Evolutionary conservation across 768 basidiomycete species (phyloP), one percentile per base, ranked within the genome.

Genomic region (Collybiopsis confluens): DNA sequence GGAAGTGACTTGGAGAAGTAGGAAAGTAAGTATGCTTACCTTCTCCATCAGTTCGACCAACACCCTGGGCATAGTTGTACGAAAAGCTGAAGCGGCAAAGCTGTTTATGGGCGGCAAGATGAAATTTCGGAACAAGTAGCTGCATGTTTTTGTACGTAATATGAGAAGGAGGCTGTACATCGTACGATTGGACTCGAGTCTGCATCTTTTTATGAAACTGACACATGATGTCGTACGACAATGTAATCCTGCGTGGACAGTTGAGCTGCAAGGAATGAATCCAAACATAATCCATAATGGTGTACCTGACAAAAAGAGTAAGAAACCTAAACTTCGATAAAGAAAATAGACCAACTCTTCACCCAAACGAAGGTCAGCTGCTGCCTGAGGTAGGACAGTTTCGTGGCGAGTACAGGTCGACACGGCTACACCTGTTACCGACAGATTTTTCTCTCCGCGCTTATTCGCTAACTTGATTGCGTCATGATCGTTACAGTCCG

Each of bases 61-160:
- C 57, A 4, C 60, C 50, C 10, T 38, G 36, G 2, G 46, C 52
- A 36, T 59, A 62, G 28, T 73, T 68, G 42, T 72, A 60, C 0
- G 67, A 72, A 35, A 52, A 73, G 1, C 27, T 33, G 26, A 46
- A 56, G 4, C 68, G 68, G 40, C 70, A 69, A 13, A 53, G 36
- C 0, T 56, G 35, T 2, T 58, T 41, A 47, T 75, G 74, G 0
- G 61, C 70, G 3, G 61, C 57, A 5, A 72, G 59, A 40, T 75
- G 74, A 30, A 70, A 73, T 54, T 74, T 74, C 0, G 70, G 74
- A 0, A 75, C 56, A 2, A 68, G 38, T 9, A 38, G 15, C 16
- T 27, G n/a, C 8, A 45, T 13, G 9, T 51, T 45, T 5, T 36
- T 11, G 18, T 24, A 4, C 9, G 23, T 21, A 30, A 41, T 13